These are phyloP conservation scores for Boletus calvinii DNA, from an alignment of 1,284 basidiomycete species.

Conservation along the genomic window DNA sequence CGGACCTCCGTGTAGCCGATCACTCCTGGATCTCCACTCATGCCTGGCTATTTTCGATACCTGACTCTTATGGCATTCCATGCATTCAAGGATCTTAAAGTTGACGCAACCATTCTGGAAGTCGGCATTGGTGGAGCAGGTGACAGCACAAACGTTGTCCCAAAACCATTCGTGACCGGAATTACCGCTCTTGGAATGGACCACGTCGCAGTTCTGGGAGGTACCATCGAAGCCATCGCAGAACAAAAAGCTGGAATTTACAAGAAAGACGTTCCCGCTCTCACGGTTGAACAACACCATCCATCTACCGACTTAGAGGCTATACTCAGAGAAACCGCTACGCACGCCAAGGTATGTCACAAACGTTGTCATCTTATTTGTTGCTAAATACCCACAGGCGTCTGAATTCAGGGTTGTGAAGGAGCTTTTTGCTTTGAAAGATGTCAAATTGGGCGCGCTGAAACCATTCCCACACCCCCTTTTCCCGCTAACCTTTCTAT, in stretches of 20 bases:
- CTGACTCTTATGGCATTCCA: conserved; percentile 93
- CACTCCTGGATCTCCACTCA: conserved; percentile 58
- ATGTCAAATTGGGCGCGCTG: conserved; percentile 62
- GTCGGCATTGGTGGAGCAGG: conserved; percentile 95
- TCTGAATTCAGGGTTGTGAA: conserved; percentile 66
- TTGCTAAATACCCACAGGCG: conserved; percentile 39
- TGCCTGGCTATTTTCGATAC: conserved; percentile 94
- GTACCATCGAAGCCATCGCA: conserved; percentile 88
- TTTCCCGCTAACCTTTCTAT: conserved; percentile 6
- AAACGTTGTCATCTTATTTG: background rate
- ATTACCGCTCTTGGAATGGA: conserved; percentile 92
- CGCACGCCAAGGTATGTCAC: conserved; percentile 55
- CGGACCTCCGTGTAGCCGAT: conserved; percentile 38
- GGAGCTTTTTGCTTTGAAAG: conserved; percentile 44
- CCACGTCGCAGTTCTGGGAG: conserved; percentile 89
- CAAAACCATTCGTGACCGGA: conserved; percentile 85
- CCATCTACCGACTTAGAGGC: conserved; percentile 72
- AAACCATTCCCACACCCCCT: background rate
- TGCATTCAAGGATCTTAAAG: conserved; percentile 77
- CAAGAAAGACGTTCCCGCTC: conserved; percentile 87
- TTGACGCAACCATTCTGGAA: conserved; percentile 92
- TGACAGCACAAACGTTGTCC: conserved; percentile 97
- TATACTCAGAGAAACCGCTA: conserved; percentile 67
- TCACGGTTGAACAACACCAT: conserved; percentile 76
- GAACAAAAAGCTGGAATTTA: conserved; percentile 97